Evolutionary conservation across 306 rosid genomes (phyloP), one percentile per base, ranked within the genome.

Genomic region (Ormosia emarginata): DNA sequence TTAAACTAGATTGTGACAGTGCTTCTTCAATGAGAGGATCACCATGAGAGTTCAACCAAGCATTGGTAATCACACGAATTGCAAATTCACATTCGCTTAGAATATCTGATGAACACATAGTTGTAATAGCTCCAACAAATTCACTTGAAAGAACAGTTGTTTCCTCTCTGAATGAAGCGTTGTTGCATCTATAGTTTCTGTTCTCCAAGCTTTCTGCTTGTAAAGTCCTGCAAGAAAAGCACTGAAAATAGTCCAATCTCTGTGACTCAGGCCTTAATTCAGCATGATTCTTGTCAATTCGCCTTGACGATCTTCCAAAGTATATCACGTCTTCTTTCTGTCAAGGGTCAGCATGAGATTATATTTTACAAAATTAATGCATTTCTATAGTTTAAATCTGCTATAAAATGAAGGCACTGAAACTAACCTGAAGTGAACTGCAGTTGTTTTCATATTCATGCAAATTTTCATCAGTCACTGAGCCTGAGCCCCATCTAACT

Each of bases 11-110:
- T 50, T 84, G 87, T 67, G 87, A 78, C 71, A 93, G 77, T 53
- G 89, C 87, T 43, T 74, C 90, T 79, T 90, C 88, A 67, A 90
- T 74, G 69, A 55, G 75, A 65, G 86, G 80, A 65, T 88, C 85
- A 2, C 86, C 89, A 50, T 79, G 83, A 2, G 91, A 89, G 30
- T 84, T 88, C 83, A 88, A 79, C 97, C 97, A 93, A 30, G 90
- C 90, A 78, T 78, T 86, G 36, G 91, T 64, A 61, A 93, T 84
- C 41, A 82, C 80, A 53, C 86, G 92, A 83, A 91, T 75, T 0
- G 92, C 86, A 46, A 49, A 47, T 72, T 91, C 93, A 0, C 96
- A 87, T 69, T 93, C 92, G 0, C 83, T 78, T 73, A 90, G 65
- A 67, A 71, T 75, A 39, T 86, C 84, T 0, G 96, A 93, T 12